These are phyloP conservation scores for Euclidium syriacum DNA, from an alignment of 345 rosid genomes.

Conservation along the genomic window DNA sequence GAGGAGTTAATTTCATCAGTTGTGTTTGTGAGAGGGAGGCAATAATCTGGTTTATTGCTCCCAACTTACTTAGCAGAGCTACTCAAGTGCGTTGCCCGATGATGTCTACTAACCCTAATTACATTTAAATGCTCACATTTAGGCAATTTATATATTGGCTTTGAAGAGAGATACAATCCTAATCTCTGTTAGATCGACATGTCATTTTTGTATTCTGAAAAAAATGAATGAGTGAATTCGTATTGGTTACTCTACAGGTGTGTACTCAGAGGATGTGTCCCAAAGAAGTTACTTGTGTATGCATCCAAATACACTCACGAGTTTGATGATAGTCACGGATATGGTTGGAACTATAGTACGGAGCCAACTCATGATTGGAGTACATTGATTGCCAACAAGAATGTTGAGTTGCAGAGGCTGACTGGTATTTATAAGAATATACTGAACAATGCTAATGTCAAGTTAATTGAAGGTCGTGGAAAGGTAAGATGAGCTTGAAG, in stretches of 20 bases:
- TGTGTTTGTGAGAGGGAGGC: neutral
- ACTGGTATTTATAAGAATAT: conserved; percentile 83
- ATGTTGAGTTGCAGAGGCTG: conserved; percentile 85
- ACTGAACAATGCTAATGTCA: conserved; percentile 61
- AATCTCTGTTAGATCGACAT: neutral
- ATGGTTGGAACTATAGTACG: conserved; percentile 75
- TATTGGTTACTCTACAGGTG: conserved; percentile 42
- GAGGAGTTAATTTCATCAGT: neutral
- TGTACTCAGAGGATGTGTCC: conserved; percentile 95
- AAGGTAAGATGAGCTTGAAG: conserved; percentile 48
- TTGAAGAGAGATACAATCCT: neutral
- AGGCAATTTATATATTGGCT: neutral
- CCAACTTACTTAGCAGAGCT: neutral
- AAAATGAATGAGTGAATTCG: neutral
- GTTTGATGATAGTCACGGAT: conserved; percentile 88
- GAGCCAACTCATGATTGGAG: conserved; percentile 93
- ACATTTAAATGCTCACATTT: neutral
- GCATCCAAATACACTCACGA: conserved; percentile 86
- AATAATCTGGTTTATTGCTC: neutral
- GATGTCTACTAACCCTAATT: neutral
- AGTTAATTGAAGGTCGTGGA: conserved; percentile 89
- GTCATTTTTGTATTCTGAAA: neutral
- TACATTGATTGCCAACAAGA: conserved; percentile 89
- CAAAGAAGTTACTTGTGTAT: conserved; percentile 89
- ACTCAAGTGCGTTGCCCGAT: neutral